Evolutionary conservation across 768 basidiomycete genomes (phyloP), one percentile per base, ranked within the genome.

Genomic region (Termitomyces sp.): DNA sequence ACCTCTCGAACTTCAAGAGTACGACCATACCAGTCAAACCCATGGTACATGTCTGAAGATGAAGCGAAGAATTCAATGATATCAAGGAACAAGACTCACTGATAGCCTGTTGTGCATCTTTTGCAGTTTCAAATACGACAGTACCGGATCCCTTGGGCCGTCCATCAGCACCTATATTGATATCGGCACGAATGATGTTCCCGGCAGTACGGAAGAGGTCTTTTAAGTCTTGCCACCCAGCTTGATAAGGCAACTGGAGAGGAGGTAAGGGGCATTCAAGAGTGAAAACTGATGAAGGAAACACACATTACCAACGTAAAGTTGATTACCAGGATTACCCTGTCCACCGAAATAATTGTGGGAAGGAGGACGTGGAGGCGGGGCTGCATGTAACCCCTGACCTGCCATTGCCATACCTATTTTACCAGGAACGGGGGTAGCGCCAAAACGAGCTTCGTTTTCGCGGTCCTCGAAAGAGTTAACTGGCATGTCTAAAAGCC

Each of bases 191-290:
- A 63, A 98, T 86, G 65, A 99, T 95, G 68, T 93, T 91, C 7
- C 96, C 96, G 47, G 96, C 92, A 31, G 92, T 85, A 57, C 96
- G 87, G 87, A 98, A 98, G 31, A 98, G 78, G 72, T 98, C 96
- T 69, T 98, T 98, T 57, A 98, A 76, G 70, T 98, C 96, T 71
- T 99, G 96, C 96, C 96, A 99, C 33, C 93, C 93, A n/a, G 94
- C 95, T 75, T 95, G 93, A 69, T 92, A 93, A 2, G 95, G 95
- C 31, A 98, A 75, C 95, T 98, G 63, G 6, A 56, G 37, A 46
- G 4, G 64, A 53, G 60, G 46, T 57, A 11, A 59, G 18, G 46
- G 44, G 16, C n/a, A 22, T 4, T 20, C 13, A 6, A 27, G 45
- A 24, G 49, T 30, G 2, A 16, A 13, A 54, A 33, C 27, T 37